Evolutionary conservation across 2,329 filamentous ascomycete genomes (phyloP).

Genomic region (Cercospora brassicicola): DNA sequence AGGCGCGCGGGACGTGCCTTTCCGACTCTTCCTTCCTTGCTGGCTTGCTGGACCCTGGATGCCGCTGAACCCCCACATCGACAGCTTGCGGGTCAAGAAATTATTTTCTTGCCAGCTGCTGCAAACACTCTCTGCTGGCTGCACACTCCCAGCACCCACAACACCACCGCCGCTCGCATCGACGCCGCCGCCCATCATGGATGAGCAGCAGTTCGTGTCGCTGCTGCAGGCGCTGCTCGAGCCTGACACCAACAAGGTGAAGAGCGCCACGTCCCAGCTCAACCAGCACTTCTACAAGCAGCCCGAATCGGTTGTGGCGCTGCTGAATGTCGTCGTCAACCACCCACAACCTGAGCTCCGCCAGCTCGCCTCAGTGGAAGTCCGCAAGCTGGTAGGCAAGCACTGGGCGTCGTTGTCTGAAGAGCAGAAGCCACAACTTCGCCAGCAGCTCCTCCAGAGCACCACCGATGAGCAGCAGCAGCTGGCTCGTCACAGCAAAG

Average conservation of each 20-base stretch:
- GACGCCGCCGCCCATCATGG: not conserved
- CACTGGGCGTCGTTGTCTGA: slow-evolving; percentile 77
- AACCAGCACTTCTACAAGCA: slow-evolving; percentile 92
- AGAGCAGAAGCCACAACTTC: slow-evolving; percentile 75
- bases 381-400: slow-evolving; percentile 75
- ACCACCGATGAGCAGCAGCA: slow-evolving; percentile 76
- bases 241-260: slow-evolving; percentile 74
- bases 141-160: not conserved
- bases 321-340: slow-evolving; percentile 84
- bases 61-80: not conserved
- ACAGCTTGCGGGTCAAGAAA: not conserved
- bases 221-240: slow-evolving; percentile 85
- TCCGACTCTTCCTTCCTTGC: not conserved
- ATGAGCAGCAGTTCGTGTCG: slow-evolving; percentile 66
- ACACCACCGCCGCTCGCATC: not conserved
- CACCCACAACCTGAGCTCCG: slow-evolving; percentile 71
- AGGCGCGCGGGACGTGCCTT: not conserved
- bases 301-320: slow-evolving; percentile 77
- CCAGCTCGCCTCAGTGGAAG: slow-evolving; percentile 90
- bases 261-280: slow-evolving; percentile 83
- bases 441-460: slow-evolving; percentile 79
- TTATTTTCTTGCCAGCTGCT: not conserved
- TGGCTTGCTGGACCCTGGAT: not conserved
- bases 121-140: not conserved
- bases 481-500: slow-evolving; percentile 79